A percentile compares a stretch with the other conserved stretches of the same genome.
Evolutionary conservation across 176 grass and related monocot genomes (phyloP).

Genomic region (maize (Zea mays)): Zm-B73-REFERENCE-NAM-5.0 NC_050100.1:218042501-218043000

Average conservation of each 20-base stretch:
- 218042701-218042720: conserved; percentile 31
- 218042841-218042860: conserved; percentile 41
- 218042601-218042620: conserved; percentile 44
- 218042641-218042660: conserved; percentile 26
- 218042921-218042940: conserved; percentile 41
- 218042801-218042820: conserved; percentile 58
- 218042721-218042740: not conserved
- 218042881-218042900: conserved; percentile 24
- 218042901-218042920: conserved; percentile 40
- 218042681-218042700: conserved; percentile 6
- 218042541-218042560: conserved; percentile 7
- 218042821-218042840: conserved; percentile 42
- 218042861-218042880: conserved; percentile 13
- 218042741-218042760: conserved; percentile 50
- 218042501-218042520: conserved; percentile 24
- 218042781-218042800: conserved; percentile 77
- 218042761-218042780: conserved; percentile 82
- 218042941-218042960: conserved; percentile 45
- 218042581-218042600: not conserved
- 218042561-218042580: conserved; percentile 9
- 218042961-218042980: conserved; percentile 45
- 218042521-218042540: conserved; percentile 5
- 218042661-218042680: conserved; percentile 36
- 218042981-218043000: conserved; percentile 25
- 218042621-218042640: conserved; percentile 11